phyloP scores from a whole-genome alignment of 208 protist genomes.

The Acanthamoeba castellanii region DNA sequence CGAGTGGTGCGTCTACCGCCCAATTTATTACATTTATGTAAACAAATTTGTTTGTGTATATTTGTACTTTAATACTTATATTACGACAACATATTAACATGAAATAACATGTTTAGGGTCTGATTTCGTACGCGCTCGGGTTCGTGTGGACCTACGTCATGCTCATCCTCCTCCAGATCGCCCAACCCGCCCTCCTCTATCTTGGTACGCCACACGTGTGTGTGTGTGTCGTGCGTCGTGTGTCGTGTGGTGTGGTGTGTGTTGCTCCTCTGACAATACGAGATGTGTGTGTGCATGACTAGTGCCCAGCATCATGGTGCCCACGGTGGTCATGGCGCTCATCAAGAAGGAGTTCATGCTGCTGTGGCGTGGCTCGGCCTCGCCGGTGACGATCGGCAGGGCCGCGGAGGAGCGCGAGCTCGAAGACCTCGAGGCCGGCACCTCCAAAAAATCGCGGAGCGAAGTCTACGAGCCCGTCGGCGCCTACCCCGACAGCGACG shows the following conservation, averaged over 20 bases:
- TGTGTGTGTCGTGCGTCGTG: too few relatives aligned
- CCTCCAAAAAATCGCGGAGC: background rate
- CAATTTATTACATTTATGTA: background rate
- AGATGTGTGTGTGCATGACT: background rate
- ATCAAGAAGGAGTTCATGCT: conserved; percentile 70
- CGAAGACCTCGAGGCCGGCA: background rate
- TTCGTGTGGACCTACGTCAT: conserved; percentile 68
- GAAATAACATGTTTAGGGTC: background rate
- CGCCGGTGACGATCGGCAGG: background rate
- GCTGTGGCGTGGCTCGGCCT: conserved; percentile 55
- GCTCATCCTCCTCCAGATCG: conserved; percentile 40
- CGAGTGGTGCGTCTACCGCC: background rate
- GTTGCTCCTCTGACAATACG: background rate
- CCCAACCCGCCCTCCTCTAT: conserved; percentile 75
- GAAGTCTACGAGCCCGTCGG: background rate
- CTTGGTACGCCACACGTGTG: background rate
- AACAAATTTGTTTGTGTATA: background rate
- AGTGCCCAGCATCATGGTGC: conserved; percentile 68
- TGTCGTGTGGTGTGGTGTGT: too few relatives aligned
- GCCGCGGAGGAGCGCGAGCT: background rate
- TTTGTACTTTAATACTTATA: background rate
- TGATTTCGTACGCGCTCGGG: conserved; percentile 53
- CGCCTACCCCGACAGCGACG: background rate
- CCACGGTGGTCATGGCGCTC: conserved; percentile 60
- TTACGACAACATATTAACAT: too few relatives aligned